Percentiles rank a stretch among this genome's conserved stretches.
Evolutionary conservation across 177 flowering plant species (phyloP).

Genomic region (Telopea speciosissima): DNA sequence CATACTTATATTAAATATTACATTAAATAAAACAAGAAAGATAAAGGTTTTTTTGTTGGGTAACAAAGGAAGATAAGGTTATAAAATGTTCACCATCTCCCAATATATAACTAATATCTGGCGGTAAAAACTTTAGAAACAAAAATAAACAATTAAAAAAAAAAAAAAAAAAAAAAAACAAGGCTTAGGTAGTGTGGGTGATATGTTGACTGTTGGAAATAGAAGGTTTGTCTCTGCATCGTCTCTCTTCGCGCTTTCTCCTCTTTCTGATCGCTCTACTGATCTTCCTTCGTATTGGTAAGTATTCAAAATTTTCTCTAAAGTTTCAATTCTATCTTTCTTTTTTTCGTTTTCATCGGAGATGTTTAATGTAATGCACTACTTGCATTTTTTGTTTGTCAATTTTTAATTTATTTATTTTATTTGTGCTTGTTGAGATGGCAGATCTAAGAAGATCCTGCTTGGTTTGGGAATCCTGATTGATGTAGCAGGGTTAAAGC

Average conservation of each 20-base stretch:
- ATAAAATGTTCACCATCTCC: too few species aligned
- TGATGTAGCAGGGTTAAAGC: slow-evolving; percentile 8
- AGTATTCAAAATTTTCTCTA: slow-evolving; percentile 13
- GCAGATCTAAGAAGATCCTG: slow-evolving; percentile 34
- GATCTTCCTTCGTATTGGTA: slow-evolving; percentile 18
- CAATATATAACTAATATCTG: too few species aligned
- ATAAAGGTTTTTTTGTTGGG: too few species aligned
- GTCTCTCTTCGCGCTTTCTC: background rate
- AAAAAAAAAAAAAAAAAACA: background rate
- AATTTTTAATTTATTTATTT: background rate
- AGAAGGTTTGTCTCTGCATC: slow-evolving; percentile 14
- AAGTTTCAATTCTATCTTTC: background rate
- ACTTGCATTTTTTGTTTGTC: background rate
- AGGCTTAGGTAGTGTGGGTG: too few species aligned
- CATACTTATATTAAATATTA: too few species aligned
- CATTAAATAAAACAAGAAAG: too few species aligned
- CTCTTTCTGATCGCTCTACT: slow-evolving; percentile 10
- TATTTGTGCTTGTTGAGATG: slow-evolving; percentile 6
- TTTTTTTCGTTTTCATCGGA: background rate
- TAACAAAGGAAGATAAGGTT: too few species aligned
- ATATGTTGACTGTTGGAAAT: slow-evolving; percentile 19
- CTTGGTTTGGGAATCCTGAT: background rate
- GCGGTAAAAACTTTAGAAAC: background rate
- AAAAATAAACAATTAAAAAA: too few species aligned
- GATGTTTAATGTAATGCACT: background rate